Base-by-base conservation (phyloP, 2,329 filamentous ascomycete genomes). In the Pseudocercospora macadamiae region DNA sequence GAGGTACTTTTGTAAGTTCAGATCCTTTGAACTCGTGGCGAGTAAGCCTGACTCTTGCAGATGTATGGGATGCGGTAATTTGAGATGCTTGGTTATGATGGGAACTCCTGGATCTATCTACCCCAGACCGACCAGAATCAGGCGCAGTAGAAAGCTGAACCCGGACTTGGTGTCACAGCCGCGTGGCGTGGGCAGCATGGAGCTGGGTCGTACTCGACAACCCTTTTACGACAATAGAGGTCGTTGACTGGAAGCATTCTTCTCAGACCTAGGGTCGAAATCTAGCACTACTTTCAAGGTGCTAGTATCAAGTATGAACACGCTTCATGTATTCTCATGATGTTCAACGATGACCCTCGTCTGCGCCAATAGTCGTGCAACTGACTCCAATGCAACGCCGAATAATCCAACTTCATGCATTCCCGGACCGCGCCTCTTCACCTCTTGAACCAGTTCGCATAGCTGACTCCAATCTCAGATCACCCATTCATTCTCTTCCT, bases 1-100 rank as follows among this genome's bases (percentile, higher is more conserved):
- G 53, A 55, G 18, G 53, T 55, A 4, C 30, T 55, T 32, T 32
- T 48, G 45, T 49, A 49, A 32, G 45, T 16, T 32, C 8, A 16
- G 6, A 32, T 18, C 7, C 16, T 16, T 10, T 30, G 10, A 18
- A 45, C 4, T 18, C 21, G 18, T 25, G 25, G 19, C 7, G n/a
- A 28, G 6, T 12, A 19, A 4, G 16, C 6, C 23, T 49, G 26
- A 49, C 45, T 16, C 1, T 32, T 6, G 6, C 14, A 49, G 45
- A 10, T 55, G 53, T 16, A 36, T 55, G 42, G 18, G 36, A 0
- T 55, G 53, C 28, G 39, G 30, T 2, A 44, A 44, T 5, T 16
- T 48, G 26, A 19, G 42, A n/a, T 55, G 53, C 21, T 16, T 55
- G 3, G 10, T 26, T 4, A 26, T 18, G 18, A 45, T 16, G n/a